Percentiles rank a stretch among this genome's conserved stretches.
Conservation (phyloP, 2,329 filamentous ascomycete genomes). For the Scytalidium sp. region DNA sequence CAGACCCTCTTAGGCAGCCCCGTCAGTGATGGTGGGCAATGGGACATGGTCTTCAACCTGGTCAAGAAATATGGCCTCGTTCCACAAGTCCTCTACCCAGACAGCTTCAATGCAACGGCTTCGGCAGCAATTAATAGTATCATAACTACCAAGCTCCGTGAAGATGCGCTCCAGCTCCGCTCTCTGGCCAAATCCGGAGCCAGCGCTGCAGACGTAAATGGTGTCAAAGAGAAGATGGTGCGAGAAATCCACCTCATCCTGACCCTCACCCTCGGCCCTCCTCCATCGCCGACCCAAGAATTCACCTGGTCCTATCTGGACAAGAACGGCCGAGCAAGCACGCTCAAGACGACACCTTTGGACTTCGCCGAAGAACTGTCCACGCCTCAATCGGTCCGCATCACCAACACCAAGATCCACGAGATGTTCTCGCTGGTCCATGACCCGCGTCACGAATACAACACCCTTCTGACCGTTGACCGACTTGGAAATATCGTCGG, state of each 20-base stretch:
- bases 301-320: slow-evolving; percentile 83
- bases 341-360: slow-evolving; percentile 62
- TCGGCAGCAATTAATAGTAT: slow-evolving; percentile 68
- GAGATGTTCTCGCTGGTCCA: slow-evolving; percentile 79
- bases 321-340: slow-evolving; percentile 59
- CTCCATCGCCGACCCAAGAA: slow-evolving; percentile 63
- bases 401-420: slow-evolving; percentile 59
- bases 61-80: slow-evolving; percentile 88
- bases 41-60: slow-evolving; percentile 88
- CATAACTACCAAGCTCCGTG: slow-evolving; percentile 82
- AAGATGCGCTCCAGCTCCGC: slow-evolving; percentile 75
- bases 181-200: slow-evolving; percentile 39
- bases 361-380: slow-evolving; percentile 70
- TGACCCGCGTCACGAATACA: slow-evolving; percentile 75
- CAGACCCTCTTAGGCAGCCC: slow-evolving; percentile 66
- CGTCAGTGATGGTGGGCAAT: slow-evolving; percentile 80
- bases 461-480: slow-evolving; percentile 71
- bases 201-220: slow-evolving; percentile 31
- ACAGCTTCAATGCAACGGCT: slow-evolving; percentile 74
- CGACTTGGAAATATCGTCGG: slow-evolving; percentile 80
- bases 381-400: slow-evolving; percentile 52
- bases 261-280: slow-evolving; percentile 79
- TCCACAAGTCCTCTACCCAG: slow-evolving; percentile 77
- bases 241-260: slow-evolving; percentile 76
- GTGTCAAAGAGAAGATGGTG: slow-evolving; percentile 70